Evolutionary conservation across 2,329 filamentous ascomycete genomes (phyloP), one percentile per base, ranked within the genome.

Genomic region (Epichloe gansuensis): DNA sequence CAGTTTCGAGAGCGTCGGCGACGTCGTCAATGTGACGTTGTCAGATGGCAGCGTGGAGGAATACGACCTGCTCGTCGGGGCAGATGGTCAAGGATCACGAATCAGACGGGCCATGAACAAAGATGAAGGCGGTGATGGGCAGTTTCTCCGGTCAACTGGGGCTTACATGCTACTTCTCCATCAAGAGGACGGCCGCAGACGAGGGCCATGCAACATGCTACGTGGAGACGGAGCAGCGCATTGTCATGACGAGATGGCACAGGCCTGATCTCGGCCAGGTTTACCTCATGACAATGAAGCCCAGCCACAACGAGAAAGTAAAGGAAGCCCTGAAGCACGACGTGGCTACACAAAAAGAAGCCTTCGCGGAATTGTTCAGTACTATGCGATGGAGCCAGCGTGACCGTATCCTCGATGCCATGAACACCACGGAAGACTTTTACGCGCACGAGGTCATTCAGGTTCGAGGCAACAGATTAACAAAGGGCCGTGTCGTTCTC

Each of bases 361-460:
- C 65, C 1, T 59, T 74, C 51, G 56, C 60, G 15, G 65, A 71
- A 21, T 53, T 72, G 0, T 73, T 74, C 46, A 55, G 61, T 2
- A 71, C 66, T 23, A 67, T 67, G 0, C 75, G 73, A 0, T 81
- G 77, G 77, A 28, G 17, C 2, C 62, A 69, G 48, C 58, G 61
- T 8, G 56, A 59, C 3, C 60, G 68, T 2, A 58, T 74, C 1
- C 54, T 73, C 23, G 56, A 62, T 5, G 67, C 62, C 1, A 67
- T 72, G 63, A 5, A 54, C 31, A 53, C 34, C 49, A 42, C 67
- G 0, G 62, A 68, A 8, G 69, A 77, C 58, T 77, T 77, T 52
- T 77, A 77, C 58, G 67, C 67, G 47, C 64, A 73, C 51, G 61
- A 67, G 2, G 58, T 76, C 41, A 69, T 65, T 0, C 66, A 73